Evolutionary conservation across 2,329 filamentous ascomycete genomes (phyloP).

Genomic region (Pseudogymnoascus sp.): DNA sequence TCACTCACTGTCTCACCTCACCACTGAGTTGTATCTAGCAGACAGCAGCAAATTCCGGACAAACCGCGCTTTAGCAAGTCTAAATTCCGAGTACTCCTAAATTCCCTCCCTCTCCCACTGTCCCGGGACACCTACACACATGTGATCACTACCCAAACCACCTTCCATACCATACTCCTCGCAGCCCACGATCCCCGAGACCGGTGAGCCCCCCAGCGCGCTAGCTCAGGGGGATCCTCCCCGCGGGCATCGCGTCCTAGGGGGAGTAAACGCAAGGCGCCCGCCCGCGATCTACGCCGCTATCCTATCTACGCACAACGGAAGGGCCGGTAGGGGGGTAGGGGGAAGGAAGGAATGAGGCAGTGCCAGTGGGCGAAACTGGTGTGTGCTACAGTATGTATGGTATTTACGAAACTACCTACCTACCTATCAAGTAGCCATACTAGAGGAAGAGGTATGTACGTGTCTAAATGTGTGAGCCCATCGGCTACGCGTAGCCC

Average conservation of each 20-base stretch:
- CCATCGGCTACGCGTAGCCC: neutral
- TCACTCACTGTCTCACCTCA: neutral
- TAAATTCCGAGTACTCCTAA: neutral
- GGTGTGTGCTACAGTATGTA: too few relatives aligned
- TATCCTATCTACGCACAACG: neutral
- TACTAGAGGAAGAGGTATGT: too few relatives aligned
- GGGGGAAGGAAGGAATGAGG: neutral
- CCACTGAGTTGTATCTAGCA: neutral
- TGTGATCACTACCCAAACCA: neutral
- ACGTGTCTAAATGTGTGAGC: too few relatives aligned
- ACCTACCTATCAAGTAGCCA: neutral
- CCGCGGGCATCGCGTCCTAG: neutral
- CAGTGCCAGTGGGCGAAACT: too few relatives aligned
- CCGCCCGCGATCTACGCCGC: neutral
- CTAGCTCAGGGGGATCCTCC: neutral
- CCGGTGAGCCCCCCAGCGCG: neutral
- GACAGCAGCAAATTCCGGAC: neutral
- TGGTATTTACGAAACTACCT: too few relatives aligned
- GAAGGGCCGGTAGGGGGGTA: neutral
- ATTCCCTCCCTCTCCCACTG: neutral
- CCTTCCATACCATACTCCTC: too few relatives aligned
- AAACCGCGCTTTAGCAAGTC: neutral
- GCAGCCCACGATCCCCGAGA: neutral
- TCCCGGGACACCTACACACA: neutral
- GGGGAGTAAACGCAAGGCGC: neutral